Base-by-base conservation (phyloP, 2,329 filamentous ascomycete species). In the Botrytis elliptica region DNA sequence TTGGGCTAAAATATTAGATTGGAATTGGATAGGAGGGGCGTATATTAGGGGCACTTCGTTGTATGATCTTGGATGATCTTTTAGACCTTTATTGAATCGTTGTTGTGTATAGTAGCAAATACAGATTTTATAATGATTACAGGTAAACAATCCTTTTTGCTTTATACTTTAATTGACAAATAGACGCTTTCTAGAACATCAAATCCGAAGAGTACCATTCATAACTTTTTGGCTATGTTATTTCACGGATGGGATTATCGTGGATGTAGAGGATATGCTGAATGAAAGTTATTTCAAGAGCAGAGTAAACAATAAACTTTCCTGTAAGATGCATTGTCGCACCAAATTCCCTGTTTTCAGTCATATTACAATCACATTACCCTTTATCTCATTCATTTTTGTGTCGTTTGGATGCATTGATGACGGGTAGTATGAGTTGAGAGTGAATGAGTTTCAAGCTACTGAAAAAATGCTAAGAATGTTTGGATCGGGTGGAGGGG, bases 91-190 rank as follows among this genome's bases (percentile, higher is more conserved):
- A 25, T 25, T 40, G 12, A 4, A 16, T 40, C 12, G 7, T 18
- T 38, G 20, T 16, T 25, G 6, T 9, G 12, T n/a, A 16, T 40
- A 9, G 14, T 9, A 22, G 36, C 7, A 1, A 62, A 62, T 40
- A 22, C 29, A n/a, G 12, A 62, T 14, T 25, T 25, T 16, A 6
- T 0, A 62, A 40, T 2, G 40, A 9, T 3, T 1, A 62, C 14
- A 16, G 0, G 3, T 6, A 18, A 16, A 10, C 22, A 8, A 16
- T 2, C 22, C 5, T 2, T 2, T 2, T 25, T 16, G 25, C 36
- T 38, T 40, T 33, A 6, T 16, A 25, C 12, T 62, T 36, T 14
- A 14, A 36, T 40, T 40, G 20, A n/a, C 10, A 62, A 4, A 8
- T 25, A 12, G 6, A 1, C 2, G 5, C 14, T 14, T 5, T 62